Percentiles rank a stretch among this genome's conserved stretches.
These are phyloP conservation scores for Aspergillus sergii DNA, from an alignment of 2,329 filamentous ascomycete genomes.

Conservation along the genomic window DNA sequence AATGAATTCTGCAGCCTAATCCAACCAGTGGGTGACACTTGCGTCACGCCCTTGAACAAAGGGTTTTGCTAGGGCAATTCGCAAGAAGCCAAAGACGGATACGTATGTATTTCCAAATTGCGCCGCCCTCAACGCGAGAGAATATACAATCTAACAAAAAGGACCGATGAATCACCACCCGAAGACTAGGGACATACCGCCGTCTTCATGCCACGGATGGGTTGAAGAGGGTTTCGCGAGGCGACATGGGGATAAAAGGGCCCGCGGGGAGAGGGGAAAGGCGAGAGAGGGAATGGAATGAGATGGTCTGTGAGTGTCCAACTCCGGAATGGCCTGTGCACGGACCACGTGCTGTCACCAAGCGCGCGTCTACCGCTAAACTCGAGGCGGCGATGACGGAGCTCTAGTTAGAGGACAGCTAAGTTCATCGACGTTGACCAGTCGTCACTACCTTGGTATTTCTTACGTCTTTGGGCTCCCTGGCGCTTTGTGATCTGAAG, in stretches of 20 bases:
- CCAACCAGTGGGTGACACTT: slow-evolving; percentile 10
- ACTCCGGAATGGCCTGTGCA: slow-evolving; percentile 10
- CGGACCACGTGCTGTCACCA: slow-evolving; percentile 15
- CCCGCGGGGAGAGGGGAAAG: slow-evolving; percentile 23
- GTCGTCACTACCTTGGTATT: neutral
- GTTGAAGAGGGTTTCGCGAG: slow-evolving; percentile 15
- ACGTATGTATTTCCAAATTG: slow-evolving; percentile 1
- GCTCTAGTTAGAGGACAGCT: slow-evolving; percentile 22
- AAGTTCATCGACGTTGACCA: slow-evolving; percentile 1
- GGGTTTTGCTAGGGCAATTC: slow-evolving; percentile 1
- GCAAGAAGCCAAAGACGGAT: neutral
- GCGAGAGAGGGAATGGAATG: slow-evolving; percentile 11
- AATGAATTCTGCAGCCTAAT: slow-evolving; percentile 18
- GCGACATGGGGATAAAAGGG: slow-evolving; percentile 20
- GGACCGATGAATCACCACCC: slow-evolving; percentile 14
- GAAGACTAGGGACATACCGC: slow-evolving; percentile 13
- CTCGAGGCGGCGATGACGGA: slow-evolving; percentile 23
- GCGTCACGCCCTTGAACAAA: slow-evolving; percentile 5
- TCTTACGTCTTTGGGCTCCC: neutral
- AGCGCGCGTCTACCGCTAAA: slow-evolving; percentile 25
- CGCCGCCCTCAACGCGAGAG: slow-evolving; percentile 8
- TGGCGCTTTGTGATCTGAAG: neutral
- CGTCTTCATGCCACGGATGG: slow-evolving; percentile 22
- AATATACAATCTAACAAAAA: slow-evolving; percentile 10
- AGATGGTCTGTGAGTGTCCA: slow-evolving; percentile 5